Conservation (phyloP, 257 asterid genomes). For the Vinca minor region DNA sequence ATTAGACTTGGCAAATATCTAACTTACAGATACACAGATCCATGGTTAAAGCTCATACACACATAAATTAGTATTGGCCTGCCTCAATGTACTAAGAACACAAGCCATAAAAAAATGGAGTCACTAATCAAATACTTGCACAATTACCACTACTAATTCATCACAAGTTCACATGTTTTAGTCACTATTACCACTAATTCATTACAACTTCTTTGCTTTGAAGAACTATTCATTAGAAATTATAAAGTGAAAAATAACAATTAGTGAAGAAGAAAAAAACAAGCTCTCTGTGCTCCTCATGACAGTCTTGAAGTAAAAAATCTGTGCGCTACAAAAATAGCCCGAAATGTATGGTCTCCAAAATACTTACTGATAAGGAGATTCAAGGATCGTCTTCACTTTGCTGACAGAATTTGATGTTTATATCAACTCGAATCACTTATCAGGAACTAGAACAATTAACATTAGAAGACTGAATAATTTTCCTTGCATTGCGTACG, state of each 20-base stretch:
- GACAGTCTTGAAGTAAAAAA: not conserved
- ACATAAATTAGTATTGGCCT: not conserved
- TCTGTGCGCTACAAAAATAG: not conserved
- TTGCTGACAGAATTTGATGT: not conserved
- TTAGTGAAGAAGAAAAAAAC: not conserved
- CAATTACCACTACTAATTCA: too few species aligned
- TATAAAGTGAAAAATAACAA: not conserved
- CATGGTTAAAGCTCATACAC: not conserved
- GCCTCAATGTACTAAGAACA: too few species aligned
- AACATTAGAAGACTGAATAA: not conserved
- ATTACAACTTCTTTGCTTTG: not conserved
- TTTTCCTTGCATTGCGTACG: conserved; percentile 17
- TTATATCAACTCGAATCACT: not conserved
- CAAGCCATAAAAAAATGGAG: not conserved
- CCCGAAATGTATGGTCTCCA: not conserved
- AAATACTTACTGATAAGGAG: not conserved
- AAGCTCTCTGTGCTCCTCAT: not conserved
- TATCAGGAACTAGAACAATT: not conserved
- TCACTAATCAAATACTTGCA: not conserved
- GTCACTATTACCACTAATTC: not conserved
- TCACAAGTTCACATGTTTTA: not conserved
- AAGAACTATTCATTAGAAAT: not conserved
- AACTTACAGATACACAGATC: not conserved
- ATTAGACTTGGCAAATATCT: not conserved
- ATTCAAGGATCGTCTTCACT: not conserved